A percentile compares a stretch with the other conserved stretches of the same genome.
These are phyloP conservation scores for Austroboletus niveus DNA, from an alignment of 1,284 basidiomycete genomes.

Conservation along the genomic window DNA sequence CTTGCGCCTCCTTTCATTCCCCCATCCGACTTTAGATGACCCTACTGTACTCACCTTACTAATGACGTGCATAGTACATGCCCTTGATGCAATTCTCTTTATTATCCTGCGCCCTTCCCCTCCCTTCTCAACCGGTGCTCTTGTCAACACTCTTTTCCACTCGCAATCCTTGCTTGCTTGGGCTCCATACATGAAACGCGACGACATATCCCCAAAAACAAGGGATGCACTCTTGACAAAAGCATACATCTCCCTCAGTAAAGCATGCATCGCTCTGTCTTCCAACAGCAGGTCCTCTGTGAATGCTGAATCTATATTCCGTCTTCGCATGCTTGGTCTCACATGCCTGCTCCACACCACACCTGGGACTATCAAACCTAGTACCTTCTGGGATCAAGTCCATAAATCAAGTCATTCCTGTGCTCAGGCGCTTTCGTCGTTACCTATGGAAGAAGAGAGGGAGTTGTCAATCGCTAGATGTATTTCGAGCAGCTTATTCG, in stretches of 20 bases:
- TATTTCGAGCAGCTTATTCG: constrained; percentile 43
- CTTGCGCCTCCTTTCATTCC: constrained; percentile 46
- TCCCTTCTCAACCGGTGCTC: constrained; percentile 21
- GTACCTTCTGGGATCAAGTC: constrained; percentile 65
- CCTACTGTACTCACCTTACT: constrained; percentile 49
- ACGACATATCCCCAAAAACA: constrained; percentile 48
- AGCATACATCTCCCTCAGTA: constrained; percentile 53
- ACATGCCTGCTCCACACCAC: constrained; percentile 45
- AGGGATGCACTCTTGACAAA: constrained; percentile 57
- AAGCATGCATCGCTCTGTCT: constrained; percentile 36
- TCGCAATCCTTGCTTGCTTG: constrained; percentile 51
- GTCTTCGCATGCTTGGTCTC: constrained; percentile 48
- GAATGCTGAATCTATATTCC: constrained; percentile 37
- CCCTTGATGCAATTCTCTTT: constrained; percentile 42
- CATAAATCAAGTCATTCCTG: constrained; percentile 49
- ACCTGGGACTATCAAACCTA: constrained; percentile 42
- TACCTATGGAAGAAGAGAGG: constrained; percentile 31
- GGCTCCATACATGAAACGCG: constrained; percentile 41
- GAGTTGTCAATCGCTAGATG: constrained; percentile 27
- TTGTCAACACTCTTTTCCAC: constrained; percentile 37
- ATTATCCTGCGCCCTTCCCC: constrained; percentile 20
- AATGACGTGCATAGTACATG: constrained; percentile 56
- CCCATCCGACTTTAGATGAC: constrained; percentile 38
- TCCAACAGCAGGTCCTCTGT: constrained; percentile 9
- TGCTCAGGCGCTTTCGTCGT: constrained; percentile 27